Evolutionary conservation across 2,329 filamentous ascomycete species (phyloP).

Genomic region (Aotearoamyces nothofagi): DNA sequence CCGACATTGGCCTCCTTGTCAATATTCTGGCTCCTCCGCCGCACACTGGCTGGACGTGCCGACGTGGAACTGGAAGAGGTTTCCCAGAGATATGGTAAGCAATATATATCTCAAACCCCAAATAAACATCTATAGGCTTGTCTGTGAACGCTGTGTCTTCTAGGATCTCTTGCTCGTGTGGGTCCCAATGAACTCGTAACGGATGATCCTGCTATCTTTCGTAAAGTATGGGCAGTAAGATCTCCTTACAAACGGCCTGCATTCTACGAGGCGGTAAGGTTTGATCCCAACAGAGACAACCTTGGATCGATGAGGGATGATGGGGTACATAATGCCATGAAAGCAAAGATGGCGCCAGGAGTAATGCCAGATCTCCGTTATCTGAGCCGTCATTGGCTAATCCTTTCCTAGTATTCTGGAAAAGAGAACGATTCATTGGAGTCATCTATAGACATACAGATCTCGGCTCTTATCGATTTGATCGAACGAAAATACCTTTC

Average conservation of each 20-base stretch:
- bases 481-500: conserved; percentile 33
- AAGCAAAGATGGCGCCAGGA: conserved; percentile 33
- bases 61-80: conserved; percentile 23
- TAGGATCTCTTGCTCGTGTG: conserved; percentile 22
- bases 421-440: conserved; percentile 36
- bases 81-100: conserved; percentile 21
- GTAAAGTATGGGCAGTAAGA: conserved; percentile 22
- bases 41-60: conserved; percentile 18
- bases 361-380: conserved; percentile 33
- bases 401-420: conserved; percentile 27
- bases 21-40: conserved; percentile 23
- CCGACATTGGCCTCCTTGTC: conserved; percentile 24
- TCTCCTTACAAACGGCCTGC: conserved; percentile 21
- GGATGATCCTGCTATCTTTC: conserved; percentile 23
- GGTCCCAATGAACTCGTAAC: conserved; percentile 25
- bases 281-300: conserved; percentile 38
- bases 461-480: conserved; percentile 29
- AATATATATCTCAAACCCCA: no score
- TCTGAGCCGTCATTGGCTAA: conserved; percentile 20
- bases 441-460: conserved; percentile 29
- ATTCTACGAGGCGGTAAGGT: conserved; percentile 32
- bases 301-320: conserved; percentile 35
- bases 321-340: conserved; percentile 24
- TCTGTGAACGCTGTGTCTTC: conserved; percentile 1
- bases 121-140: no score